These are phyloP conservation scores for Paxillus rubicundulus DNA, from an alignment of 768 basidiomycete genomes.

Conservation along the genomic window DNA sequence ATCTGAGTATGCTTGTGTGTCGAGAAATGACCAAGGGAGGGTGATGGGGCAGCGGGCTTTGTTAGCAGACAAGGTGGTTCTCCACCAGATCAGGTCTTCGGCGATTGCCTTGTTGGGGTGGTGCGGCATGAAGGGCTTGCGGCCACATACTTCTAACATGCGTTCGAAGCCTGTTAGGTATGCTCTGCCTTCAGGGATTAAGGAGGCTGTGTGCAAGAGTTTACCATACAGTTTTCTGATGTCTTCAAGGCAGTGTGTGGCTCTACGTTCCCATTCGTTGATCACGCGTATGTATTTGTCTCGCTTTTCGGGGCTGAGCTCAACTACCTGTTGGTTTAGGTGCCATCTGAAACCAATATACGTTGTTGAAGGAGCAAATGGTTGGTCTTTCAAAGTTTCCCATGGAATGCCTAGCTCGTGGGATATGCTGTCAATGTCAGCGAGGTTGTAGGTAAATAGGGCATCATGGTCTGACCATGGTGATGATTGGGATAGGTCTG, in stretches of 20 bases:
- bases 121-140: conserved; percentile 32
- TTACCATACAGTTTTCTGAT: conserved; percentile 4
- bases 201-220: conserved; percentile 10
- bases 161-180: conserved; percentile 40
- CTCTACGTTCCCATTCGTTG: neutral
- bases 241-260: neutral
- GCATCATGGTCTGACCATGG: too few species aligned
- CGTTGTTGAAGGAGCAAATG: neutral
- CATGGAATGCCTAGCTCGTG: conserved; percentile 2
- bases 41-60: neutral
- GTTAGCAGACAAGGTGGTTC: neutral
- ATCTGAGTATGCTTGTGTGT: conserved; percentile 14
- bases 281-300: conserved; percentile 8
- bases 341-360: conserved; percentile 38
- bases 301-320: conserved; percentile 27
- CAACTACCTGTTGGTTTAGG: conserved; percentile 19
- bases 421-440: conserved; percentile 1
- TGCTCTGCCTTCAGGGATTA: conserved; percentile 34
- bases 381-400: conserved; percentile 5
- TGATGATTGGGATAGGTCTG: too few species aligned
- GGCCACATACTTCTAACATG: conserved; percentile 29
- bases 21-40: conserved; percentile 8
- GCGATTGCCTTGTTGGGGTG: neutral
- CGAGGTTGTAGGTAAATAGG: neutral
- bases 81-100: neutral